Conservation (phyloP, 148 eudicot genomes). For the Amaranthus palmeri region DNA sequence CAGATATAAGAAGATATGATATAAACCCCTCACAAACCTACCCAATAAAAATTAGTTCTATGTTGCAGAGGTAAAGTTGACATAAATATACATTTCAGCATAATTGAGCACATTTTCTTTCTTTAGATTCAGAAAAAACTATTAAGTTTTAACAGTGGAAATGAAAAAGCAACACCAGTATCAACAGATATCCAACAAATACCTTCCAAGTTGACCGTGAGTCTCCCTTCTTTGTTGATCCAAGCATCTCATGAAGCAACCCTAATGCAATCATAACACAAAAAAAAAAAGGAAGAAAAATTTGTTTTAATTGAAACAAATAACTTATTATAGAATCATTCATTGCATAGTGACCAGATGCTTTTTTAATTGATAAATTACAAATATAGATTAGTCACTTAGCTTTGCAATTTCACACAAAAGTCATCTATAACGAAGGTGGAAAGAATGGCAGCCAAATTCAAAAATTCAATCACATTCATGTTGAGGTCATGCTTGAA, state of each 20-base stretch:
- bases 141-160: not conserved
- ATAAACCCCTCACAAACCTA: not conserved
- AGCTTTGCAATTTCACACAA: not conserved
- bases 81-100: not conserved
- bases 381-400: not conserved
- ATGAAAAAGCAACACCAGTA: not conserved
- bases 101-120: not conserved
- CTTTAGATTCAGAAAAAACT: not conserved
- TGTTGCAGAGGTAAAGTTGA: not conserved
- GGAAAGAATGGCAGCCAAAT: too few species aligned
- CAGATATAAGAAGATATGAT: not conserved
- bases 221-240: slow-evolving; percentile 58
- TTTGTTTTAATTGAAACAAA: not conserved
- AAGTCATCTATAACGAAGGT: too few species aligned
- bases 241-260: slow-evolving; percentile 83
- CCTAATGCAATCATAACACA: slow-evolving; percentile 37
- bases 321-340: not conserved
- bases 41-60: not conserved
- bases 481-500: too few species aligned
- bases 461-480: too few species aligned
- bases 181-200: slow-evolving; percentile 13
- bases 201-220: slow-evolving; percentile 87
- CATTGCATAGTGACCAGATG: not conserved
- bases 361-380: not conserved
- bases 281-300: not conserved